Evolutionary conservation across 805 yeast species (phyloP), one percentile per base, ranked within the genome.

Genomic region (Danielia oregonensis): DNA sequence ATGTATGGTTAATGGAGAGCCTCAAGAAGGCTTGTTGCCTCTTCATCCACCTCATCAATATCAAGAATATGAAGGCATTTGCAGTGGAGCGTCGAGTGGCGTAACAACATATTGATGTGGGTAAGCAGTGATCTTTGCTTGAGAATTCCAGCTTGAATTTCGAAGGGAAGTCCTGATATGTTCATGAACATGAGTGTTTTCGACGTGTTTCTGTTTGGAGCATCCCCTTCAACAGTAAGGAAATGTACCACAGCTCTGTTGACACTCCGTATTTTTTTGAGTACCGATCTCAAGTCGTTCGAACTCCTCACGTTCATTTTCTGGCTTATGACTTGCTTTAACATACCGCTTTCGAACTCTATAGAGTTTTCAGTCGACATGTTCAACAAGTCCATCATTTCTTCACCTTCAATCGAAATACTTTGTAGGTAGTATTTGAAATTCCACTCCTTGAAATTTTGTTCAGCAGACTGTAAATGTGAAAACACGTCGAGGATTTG

Each of bases 381-480:
- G 30, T 43, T 40, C 12, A 43, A 29, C 9, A 35, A 33, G 12
- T 43, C 47, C 2, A 16, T 16, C 3, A 18, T 14, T 4, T 16
- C 14, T 7, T 7, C 7, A 3, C 17, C 24, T 6, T 24, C 33
- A 16, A 29, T 4, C 6, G 6, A 17, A 3, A 36, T 17, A 17
- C 40, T 36, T 19, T 36, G 40, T 10, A 36, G 23, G 21, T 17
- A 24, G 16, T 29, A 9, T 2, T 25, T 32, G 18, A 31, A 26
- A 9, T 10, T 26, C 23, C 28, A 18, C 13, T 27, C 29, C 11
- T 24, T 19, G 32, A 7, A 17, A 10, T 15, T 29, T 7, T 4
- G 15, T 13, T 21, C 17, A 4, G 25, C 32, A 4, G 8, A 11
- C 5, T 14, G 19, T 23, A 29, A 21, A 21, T 22, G 23, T 8